phyloP scores from a whole-genome alignment of 306 rosid species.

The Acacia confusa region DNA sequence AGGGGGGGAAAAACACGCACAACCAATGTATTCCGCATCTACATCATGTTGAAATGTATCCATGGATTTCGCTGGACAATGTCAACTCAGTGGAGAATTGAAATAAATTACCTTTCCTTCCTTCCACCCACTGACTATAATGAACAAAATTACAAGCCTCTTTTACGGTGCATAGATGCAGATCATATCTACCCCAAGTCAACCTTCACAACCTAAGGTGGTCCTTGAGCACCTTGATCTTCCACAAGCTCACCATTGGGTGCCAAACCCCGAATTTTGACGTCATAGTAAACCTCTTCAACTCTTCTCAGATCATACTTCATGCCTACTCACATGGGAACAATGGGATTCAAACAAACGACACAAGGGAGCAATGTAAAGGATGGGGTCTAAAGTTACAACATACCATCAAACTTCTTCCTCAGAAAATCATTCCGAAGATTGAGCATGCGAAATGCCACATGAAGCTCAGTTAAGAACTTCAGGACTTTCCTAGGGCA shows the following conservation, averaged over 20 bases:
- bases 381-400: conserved; percentile 1
- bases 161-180: background rate
- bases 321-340: conserved; percentile 64
- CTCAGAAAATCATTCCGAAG: conserved; percentile 94
- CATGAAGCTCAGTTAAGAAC: conserved; percentile 89
- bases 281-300: conserved; percentile 92
- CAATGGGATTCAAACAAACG: conserved; percentile 17
- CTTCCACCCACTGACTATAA: conserved; percentile 22
- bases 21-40: background rate
- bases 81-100: background rate
- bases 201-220: conserved; percentile 18
- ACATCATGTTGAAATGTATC: background rate
- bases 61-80: background rate
- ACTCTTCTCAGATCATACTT: conserved; percentile 88
- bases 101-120: conserved; percentile 5
- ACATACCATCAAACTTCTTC: conserved; percentile 86
- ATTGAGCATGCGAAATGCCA: conserved; percentile 92
- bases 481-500: conserved; percentile 89
- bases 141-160: conserved; percentile 14
- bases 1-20: no score
- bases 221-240: conserved; percentile 43
- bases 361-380: background rate
- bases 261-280: conserved; percentile 84
- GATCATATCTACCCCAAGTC: background rate
- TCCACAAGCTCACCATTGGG: conserved; percentile 46